Percentiles rank a stretch among this genome's conserved stretches.
These are phyloP conservation scores for Kondoa malvinella DNA, from an alignment of 768 basidiomycete genomes.

Conservation along the genomic window DNA sequence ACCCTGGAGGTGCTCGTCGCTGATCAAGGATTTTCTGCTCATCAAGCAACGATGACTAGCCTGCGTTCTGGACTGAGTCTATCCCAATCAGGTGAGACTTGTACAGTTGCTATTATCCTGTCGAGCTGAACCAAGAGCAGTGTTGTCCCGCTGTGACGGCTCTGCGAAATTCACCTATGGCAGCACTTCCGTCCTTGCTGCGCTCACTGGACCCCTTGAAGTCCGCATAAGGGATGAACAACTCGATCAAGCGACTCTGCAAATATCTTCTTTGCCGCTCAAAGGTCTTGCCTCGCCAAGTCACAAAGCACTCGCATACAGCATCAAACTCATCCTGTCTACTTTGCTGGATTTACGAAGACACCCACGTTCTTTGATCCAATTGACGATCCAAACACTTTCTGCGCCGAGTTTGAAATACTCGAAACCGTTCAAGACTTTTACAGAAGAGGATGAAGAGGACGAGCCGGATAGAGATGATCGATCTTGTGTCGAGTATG, in stretches of 20 bases:
- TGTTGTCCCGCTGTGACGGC: slow-evolving; percentile 33
- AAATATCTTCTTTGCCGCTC: slow-evolving; percentile 32
- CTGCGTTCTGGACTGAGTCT: not conserved
- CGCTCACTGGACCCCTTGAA: slow-evolving; percentile 34
- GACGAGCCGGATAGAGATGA: slow-evolving; percentile 9
- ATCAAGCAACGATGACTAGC: not conserved
- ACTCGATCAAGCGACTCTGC: slow-evolving; percentile 33
- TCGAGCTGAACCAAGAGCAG: not conserved
- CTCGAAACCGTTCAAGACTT: slow-evolving; percentile 16
- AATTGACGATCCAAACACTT: slow-evolving; percentile 34
- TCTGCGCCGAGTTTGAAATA: slow-evolving; percentile 24
- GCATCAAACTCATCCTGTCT: slow-evolving; percentile 27
- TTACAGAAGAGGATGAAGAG: slow-evolving; percentile 5
- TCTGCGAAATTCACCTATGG: slow-evolving; percentile 33
- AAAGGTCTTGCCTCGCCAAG: slow-evolving; percentile 31
- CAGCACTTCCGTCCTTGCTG: slow-evolving; percentile 30
- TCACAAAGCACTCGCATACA: slow-evolving; percentile 28
- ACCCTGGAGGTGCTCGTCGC: not conserved
- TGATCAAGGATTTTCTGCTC: not conserved
- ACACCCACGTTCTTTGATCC: slow-evolving; percentile 34
- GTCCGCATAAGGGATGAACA: slow-evolving; percentile 33
- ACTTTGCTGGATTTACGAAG: slow-evolving; percentile 31
- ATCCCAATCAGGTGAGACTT: not conserved
- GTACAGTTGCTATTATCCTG: not conserved
- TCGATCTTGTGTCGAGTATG: slow-evolving; percentile 19